Percentiles rank a stretch among this genome's conserved stretches.
These are phyloP conservation scores for Cutaneotrichosporon spelunceum DNA, from an alignment of 1,284 basidiomycete species.

Conservation along the genomic window DNA sequence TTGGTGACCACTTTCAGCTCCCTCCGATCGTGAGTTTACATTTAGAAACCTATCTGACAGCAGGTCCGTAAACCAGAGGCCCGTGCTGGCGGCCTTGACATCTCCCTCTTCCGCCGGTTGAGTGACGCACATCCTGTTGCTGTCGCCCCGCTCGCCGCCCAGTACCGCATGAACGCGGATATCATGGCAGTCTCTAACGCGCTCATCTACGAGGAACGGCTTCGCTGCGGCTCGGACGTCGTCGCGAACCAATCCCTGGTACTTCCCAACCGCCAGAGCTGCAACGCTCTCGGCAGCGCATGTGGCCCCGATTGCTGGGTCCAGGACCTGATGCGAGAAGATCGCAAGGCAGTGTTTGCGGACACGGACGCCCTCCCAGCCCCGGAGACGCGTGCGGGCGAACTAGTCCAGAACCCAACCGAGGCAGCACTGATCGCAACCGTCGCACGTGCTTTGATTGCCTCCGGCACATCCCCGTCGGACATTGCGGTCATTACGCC, in stretches of 20 bases:
- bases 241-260: constrained; percentile 64
- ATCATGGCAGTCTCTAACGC: constrained; percentile 92
- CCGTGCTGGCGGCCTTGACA: constrained; percentile 77
- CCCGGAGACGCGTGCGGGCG: constrained; percentile 73
- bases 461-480: constrained; percentile 62
- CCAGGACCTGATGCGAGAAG: constrained; percentile 62
- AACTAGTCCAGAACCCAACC: constrained; percentile 79
- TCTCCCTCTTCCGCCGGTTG: constrained; percentile 83
- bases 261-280: constrained; percentile 56
- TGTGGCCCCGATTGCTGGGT: constrained; percentile 66
- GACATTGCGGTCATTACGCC: constrained; percentile 86
- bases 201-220: constrained; percentile 75
- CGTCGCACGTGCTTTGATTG: constrained; percentile 63
- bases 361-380: constrained; percentile 81
- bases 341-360: constrained; percentile 83
- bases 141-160: constrained; percentile 75
- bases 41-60: not conserved
- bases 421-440: constrained; percentile 65
- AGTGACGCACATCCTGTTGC: constrained; percentile 79
- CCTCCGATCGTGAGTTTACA: constrained; percentile 71
- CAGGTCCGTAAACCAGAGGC: constrained; percentile 79
- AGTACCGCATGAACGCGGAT: constrained; percentile 96
- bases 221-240: constrained; percentile 71
- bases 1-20: constrained; percentile 95
- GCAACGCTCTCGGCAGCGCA: constrained; percentile 25